phyloP scores from a whole-genome alignment of 139 green algal species.

The Diplosphaera chodatii region DNA sequence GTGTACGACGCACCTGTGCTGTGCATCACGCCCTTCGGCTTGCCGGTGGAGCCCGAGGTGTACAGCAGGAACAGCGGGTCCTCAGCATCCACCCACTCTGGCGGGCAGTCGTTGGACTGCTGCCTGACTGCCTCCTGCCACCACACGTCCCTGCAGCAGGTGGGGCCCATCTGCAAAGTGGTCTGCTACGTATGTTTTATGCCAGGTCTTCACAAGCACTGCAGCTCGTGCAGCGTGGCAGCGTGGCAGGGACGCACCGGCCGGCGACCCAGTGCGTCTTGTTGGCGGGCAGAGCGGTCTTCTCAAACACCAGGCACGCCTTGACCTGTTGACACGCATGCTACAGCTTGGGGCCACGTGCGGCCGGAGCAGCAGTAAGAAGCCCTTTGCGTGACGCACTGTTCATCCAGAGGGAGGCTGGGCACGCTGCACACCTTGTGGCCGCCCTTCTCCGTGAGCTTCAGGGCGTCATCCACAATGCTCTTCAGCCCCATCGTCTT shows the following conservation, averaged over 20 bases:
- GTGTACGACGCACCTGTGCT: constrained; percentile 34
- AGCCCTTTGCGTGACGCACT: too few species aligned
- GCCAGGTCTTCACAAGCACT: too few species aligned
- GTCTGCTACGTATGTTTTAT: too few species aligned
- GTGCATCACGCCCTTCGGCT: constrained; percentile 92
- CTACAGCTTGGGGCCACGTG: too few species aligned
- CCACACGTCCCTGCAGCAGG: constrained; percentile 53
- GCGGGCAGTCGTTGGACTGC: constrained; percentile 53
- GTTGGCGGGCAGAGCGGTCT: neutral
- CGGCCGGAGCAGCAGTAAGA: too few species aligned
- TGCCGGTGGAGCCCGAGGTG: constrained; percentile 85
- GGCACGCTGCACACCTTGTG: constrained; percentile 10
- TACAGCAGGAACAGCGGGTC: constrained; percentile 81
- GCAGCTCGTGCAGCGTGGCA: too few species aligned
- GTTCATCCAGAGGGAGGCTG: too few species aligned
- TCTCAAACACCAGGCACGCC: constrained; percentile 3
- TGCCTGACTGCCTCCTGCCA: constrained; percentile 64
- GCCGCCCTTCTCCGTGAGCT: constrained; percentile 9
- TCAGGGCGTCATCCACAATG: constrained; percentile 51
- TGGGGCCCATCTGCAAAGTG: too few species aligned
- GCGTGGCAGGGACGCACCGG: neutral
- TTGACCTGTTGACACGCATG: too few species aligned
- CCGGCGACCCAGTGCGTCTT: constrained; percentile 3
- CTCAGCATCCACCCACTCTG: constrained; percentile 83
- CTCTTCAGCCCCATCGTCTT: constrained; percentile 84